Conservation (phyloP, 768 basidiomycete genomes). For the Crucibulum laeve region DNA sequence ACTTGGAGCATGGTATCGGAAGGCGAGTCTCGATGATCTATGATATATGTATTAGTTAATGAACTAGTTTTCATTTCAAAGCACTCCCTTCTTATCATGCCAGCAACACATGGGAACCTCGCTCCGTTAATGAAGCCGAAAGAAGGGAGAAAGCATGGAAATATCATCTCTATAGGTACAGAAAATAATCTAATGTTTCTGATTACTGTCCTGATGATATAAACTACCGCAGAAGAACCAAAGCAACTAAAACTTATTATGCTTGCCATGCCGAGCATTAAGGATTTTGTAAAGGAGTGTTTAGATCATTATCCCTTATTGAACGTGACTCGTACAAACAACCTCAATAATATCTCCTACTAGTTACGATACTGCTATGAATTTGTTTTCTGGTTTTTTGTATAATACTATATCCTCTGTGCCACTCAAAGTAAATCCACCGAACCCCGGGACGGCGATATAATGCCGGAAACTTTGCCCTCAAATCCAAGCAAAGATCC, state of each 20-base stretch:
- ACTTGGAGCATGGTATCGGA: slow-evolving; percentile 68
- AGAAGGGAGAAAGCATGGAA: slow-evolving; percentile 60
- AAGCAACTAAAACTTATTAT: slow-evolving; percentile 76
- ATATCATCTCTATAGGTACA: slow-evolving; percentile 59
- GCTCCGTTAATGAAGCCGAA: slow-evolving; percentile 33
- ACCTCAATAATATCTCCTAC: background rate
- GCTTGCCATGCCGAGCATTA: slow-evolving; percentile 59
- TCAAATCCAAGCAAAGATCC: slow-evolving; percentile 34
- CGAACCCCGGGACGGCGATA: slow-evolving; percentile 22
- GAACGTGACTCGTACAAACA: background rate
- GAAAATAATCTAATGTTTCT: background rate
- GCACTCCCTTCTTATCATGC: slow-evolving; percentile 72
- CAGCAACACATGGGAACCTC: slow-evolving; percentile 53
- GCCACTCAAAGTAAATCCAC: slow-evolving; percentile 15
- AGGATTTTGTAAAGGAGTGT: slow-evolving; percentile 45
- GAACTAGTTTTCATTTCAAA: slow-evolving; percentile 21
- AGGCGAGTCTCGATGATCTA: slow-evolving; percentile 33
- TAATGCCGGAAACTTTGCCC: slow-evolving; percentile 34
- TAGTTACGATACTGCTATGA: background rate
- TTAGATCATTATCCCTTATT: slow-evolving; percentile 12
- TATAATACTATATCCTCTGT: background rate
- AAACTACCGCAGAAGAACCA: slow-evolving; percentile 46
- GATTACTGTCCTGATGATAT: background rate
- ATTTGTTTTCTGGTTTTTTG: background rate
- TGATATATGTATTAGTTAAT: slow-evolving; percentile 2